Percentiles rank a stretch among this genome's conserved stretches.
These are phyloP conservation scores for Canna indica DNA, from an alignment of 176 grass and related monocot species.

Conservation along the genomic window DNA sequence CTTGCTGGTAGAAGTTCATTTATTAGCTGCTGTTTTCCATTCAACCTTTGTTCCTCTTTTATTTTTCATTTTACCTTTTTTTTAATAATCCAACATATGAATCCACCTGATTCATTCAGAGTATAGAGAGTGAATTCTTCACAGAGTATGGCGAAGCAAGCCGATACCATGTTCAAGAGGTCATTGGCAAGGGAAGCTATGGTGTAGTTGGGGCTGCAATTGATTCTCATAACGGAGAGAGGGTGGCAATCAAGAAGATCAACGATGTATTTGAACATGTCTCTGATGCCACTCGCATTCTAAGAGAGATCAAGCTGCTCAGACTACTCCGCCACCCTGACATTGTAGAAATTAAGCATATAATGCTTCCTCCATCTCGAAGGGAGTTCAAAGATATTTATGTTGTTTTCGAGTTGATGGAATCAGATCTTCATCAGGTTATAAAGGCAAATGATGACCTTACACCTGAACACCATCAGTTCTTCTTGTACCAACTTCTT, in stretches of 20 bases:
- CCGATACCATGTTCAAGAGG: constrained; percentile 59
- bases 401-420: constrained; percentile 90
- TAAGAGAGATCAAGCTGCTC: constrained; percentile 83
- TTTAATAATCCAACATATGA: no score
- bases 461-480: constrained; percentile 59
- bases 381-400: constrained; percentile 82
- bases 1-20: neutral
- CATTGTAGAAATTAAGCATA: constrained; percentile 76
- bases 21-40: no score
- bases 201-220: constrained; percentile 72
- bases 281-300: constrained; percentile 56
- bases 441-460: constrained; percentile 71
- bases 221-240: constrained; percentile 58
- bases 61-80: neutral
- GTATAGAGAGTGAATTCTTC: constrained; percentile 62
- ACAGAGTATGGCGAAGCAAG: constrained; percentile 76
- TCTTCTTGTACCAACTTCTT: constrained; percentile 78
- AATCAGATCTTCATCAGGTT: constrained; percentile 67
- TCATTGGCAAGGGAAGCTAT: constrained; percentile 78
- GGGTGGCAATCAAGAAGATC: constrained; percentile 84
- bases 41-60: neutral
- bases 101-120: constrained; percentile 20
- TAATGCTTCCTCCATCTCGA: constrained; percentile 66
- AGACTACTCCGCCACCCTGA: constrained; percentile 56
- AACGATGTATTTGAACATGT: constrained; percentile 67